Evolutionary conservation across 2,329 filamentous ascomycete species (phyloP).

Genomic region (Phyllosticta citrichinensis): DNA sequence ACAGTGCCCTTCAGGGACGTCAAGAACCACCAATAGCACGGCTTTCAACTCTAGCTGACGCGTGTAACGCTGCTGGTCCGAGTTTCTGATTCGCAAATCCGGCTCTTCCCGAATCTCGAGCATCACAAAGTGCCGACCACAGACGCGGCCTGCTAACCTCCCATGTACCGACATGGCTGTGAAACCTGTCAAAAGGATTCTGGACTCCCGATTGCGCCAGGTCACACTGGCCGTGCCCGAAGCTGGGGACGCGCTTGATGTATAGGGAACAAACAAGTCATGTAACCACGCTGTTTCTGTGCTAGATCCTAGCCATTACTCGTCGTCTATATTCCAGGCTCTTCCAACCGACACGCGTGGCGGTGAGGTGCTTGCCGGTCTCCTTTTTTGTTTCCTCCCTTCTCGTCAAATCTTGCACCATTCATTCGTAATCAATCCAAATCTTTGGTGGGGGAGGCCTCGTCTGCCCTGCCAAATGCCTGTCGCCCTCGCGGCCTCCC

Average conservation of each 20-base stretch:
- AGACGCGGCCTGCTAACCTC: neutral
- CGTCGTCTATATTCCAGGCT: neutral
- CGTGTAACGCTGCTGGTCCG: neutral
- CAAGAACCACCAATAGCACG: neutral
- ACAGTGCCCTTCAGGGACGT: neutral
- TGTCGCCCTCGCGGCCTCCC: no score
- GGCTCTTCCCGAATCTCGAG: neutral
- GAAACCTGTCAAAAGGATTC: neutral
- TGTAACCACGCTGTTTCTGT: neutral
- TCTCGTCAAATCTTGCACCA: neutral
- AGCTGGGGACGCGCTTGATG: neutral
- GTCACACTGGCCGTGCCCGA: neutral
- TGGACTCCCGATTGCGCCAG: neutral
- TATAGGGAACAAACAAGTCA: neutral
- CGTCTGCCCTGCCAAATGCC: neutral
- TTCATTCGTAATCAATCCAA: neutral
- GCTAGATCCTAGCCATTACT: neutral
- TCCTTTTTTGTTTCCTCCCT: neutral
- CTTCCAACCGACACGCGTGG: neutral
- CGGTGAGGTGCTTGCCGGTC: neutral
- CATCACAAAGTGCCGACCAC: neutral
- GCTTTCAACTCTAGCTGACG: neutral
- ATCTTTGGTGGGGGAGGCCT: neutral
- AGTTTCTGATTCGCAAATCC: neutral
- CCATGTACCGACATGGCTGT: neutral